These are phyloP conservation scores for Ophiostoma populinum DNA, from an alignment of 2,329 filamentous ascomycete species.

Conservation along the genomic window DNA sequence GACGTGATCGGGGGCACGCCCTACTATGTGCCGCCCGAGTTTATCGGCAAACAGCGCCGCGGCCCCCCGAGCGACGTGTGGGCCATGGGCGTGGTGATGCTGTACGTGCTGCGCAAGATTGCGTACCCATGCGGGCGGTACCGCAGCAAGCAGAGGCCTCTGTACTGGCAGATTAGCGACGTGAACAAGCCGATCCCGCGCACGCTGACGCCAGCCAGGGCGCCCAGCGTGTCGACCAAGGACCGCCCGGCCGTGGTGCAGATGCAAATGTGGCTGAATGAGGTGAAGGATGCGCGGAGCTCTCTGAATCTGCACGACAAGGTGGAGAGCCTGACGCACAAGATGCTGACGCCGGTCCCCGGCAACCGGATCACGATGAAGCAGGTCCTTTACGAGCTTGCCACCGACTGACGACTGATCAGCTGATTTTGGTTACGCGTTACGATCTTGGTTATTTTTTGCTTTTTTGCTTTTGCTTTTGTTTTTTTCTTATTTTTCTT, in stretches of 20 bases:
- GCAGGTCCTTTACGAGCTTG: conserved; percentile 30
- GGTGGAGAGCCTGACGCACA: conserved; percentile 32
- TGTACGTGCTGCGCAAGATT: conserved; percentile 39
- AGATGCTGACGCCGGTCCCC: conserved; percentile 36
- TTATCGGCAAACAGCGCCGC: conserved; percentile 35
- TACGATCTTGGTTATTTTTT: no score
- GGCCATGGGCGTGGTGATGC: conserved; percentile 43
- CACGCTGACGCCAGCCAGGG: conserved; percentile 12
- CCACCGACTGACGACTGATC: no score
- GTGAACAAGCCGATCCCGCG: conserved; percentile 23
- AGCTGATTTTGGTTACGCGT: no score
- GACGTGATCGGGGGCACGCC: conserved; percentile 31
- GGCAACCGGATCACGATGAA: conserved; percentile 36
- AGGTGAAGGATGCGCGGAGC: conserved; percentile 31
- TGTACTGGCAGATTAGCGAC: conserved; percentile 42
- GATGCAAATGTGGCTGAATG: conserved; percentile 39
- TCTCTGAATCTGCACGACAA: conserved; percentile 28
- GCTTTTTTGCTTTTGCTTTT: no score
- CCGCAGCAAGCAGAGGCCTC: conserved; percentile 28
- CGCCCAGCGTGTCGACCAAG: background rate
- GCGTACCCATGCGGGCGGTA: conserved; percentile 34
- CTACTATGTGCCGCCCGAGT: conserved; percentile 45
- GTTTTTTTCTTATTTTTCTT: no score
- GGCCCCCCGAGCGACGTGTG: conserved; percentile 40
- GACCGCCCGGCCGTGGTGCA: conserved; percentile 24